phyloP scores from a whole-genome alignment of 768 basidiomycete species.

The Hypholoma sublateritium region DNA sequence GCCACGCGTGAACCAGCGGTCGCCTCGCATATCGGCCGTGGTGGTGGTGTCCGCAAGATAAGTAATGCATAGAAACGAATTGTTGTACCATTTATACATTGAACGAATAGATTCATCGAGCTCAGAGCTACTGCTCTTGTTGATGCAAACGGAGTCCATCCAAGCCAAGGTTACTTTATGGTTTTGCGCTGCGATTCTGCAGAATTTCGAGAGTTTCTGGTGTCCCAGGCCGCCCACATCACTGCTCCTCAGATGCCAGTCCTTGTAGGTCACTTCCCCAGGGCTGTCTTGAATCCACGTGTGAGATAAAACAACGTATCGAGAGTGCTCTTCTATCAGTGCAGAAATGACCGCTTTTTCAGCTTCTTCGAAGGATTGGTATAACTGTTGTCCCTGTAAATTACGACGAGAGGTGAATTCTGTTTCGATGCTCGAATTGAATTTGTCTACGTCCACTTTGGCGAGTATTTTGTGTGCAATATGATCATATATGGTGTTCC shows the following conservation, averaged over 20 bases:
- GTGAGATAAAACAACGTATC: slow-evolving; percentile 1
- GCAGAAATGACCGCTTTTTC: neutral
- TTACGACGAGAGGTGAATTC: neutral
- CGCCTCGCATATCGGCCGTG: neutral
- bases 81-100: slow-evolving; percentile 9
- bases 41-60: slow-evolving; percentile 2
- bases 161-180: slow-evolving; percentile 4
- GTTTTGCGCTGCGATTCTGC: neutral
- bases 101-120: slow-evolving; percentile 13
- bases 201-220: neutral
- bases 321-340: neutral
- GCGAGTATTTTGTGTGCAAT: neutral
- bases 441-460: neutral
- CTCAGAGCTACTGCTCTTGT: slow-evolving; percentile 8
- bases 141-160: slow-evolving; percentile 8
- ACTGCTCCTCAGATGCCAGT: neutral
- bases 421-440: neutral
- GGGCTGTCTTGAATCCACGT: neutral
- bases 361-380: neutral
- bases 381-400: neutral
- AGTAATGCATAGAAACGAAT: slow-evolving; percentile 1
- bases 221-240: neutral
- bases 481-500: neutral
- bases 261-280: neutral
- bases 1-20: slow-evolving; percentile 3